phyloP scores from a whole-genome alignment of 805 yeast genomes.

The Kuraishia capsulata region DNA sequence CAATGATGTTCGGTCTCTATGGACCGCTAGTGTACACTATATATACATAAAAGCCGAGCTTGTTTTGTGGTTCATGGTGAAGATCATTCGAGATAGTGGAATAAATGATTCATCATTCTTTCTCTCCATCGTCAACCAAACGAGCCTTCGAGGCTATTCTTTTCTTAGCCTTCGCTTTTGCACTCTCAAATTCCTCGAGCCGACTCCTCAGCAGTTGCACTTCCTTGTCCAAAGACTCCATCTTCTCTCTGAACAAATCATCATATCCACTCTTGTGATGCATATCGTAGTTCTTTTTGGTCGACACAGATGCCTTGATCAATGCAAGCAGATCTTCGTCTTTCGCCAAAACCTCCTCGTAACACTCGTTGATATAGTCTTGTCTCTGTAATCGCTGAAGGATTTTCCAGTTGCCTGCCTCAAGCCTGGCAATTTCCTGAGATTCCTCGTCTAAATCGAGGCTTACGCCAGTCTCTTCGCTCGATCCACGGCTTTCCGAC shows the following conservation, averaged over 20 bases:
- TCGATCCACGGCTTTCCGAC: background rate
- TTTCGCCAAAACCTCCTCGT: slow-evolving; percentile 16
- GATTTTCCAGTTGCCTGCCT: slow-evolving; percentile 16
- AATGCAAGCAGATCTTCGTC: slow-evolving; percentile 18
- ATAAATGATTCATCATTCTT: background rate
- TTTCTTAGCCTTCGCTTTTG: background rate
- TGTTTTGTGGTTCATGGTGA: too few relatives aligned
- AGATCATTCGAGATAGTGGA: too few relatives aligned
- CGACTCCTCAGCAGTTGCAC: background rate
- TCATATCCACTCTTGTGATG: background rate
- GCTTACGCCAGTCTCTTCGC: background rate
- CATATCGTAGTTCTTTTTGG: background rate
- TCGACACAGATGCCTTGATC: slow-evolving; percentile 5
- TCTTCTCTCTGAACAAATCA: slow-evolving; percentile 3
- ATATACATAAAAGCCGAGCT: too few relatives aligned
- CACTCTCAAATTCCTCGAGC: background rate
- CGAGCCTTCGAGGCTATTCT: too few relatives aligned
- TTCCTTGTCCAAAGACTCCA: slow-evolving; percentile 1
- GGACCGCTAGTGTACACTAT: too few relatives aligned
- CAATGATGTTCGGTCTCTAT: too few relatives aligned
- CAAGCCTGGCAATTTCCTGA: slow-evolving; percentile 9
- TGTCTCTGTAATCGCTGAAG: slow-evolving; percentile 23
- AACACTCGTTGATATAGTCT: slow-evolving; percentile 17
- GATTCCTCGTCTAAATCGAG: too few relatives aligned
- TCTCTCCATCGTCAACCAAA: background rate